Evolutionary conservation across 257 asterid species (phyloP), one percentile per base, ranked within the genome.

Genomic region (Solanum chiquidenum): DNA sequence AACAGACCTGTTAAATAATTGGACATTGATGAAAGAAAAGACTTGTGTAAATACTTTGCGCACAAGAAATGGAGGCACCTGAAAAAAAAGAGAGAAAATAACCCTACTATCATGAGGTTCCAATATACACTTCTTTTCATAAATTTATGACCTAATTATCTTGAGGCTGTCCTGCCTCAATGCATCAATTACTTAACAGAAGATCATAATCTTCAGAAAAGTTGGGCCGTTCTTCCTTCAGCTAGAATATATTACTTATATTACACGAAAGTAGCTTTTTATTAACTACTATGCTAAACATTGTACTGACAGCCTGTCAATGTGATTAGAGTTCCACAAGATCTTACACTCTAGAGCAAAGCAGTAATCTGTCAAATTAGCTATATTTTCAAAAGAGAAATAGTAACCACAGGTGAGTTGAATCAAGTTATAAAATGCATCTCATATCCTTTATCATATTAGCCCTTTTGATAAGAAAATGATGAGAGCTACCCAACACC

Each of bases 31-130:
- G 93, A 97, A 97, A 72, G 99, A 97, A 91, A 97, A 97, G 86
- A 94, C 93, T 89, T 97, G 99, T 27, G 98, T 97, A 93, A 93
- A 95, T 91, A 96, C 96, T 89, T 97, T 96, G 85, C 98, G 94
- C 37, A 97, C 99, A 79, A 97, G 90, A 91, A 97, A 96, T 44
- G 99, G 98, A 89, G 99, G 99, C 89, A 94, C 99, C 99, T 97
- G 93, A 89, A 88, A 87, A 14, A 86, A n/a, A 34, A 49, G 86
- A 82, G 37, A 52, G 10, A 82, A 82, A 46, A 11, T 5, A 46
- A 49, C 42, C 69, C 20, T 31, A 31, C 16, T 72, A 71, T 33
- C 31, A 29, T 6, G 27, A 82, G 44, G 29, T 25, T 49, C 69
- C 29, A 46, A 82, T 49, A 82, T 49, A 49, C 5, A 9, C 42